Base-by-base conservation (phyloP, 1,139 yeast species). In the Saccharomycopsis hybrid region DNA sequence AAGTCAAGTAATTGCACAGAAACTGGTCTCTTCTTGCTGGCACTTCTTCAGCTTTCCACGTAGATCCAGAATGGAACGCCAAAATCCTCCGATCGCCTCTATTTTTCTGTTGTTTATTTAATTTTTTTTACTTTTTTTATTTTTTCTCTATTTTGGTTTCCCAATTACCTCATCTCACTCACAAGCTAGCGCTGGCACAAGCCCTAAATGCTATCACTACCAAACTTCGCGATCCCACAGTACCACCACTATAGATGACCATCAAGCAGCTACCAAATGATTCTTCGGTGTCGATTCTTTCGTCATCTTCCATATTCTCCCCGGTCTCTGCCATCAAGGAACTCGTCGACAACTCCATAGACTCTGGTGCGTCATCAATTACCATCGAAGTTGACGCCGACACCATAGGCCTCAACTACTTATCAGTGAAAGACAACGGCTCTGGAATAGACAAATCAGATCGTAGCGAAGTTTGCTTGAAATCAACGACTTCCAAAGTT, bases 351-450 rank as follows among this genome's bases (percentile, higher is more conserved):
- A 86, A 86, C 65, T 69, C 86, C 32, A 63, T 85, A 0, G 95
- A 86, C 60, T 80, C 94, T 0, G 69, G 71, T 0, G 76, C 88
- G 9, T 62, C 71, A 1, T 62, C 66, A 5, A 71, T 88, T 3
- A 70, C 65, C 11, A 69, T 87, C 9, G 70, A 73, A 35, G 67
- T 82, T 5, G 85, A 83, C 60, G 73, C 76, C n/a, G 71, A 73
- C 1, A 66, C 77, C 0, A 70, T 77, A 27, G 87, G 85, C 1
- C 64, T 79, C 52, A 68, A 74, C 41, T 65, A 77, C 52, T 67
- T 85, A 1, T 71, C 70, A 40, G 77, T 85, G 3, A 66, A 70
- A 13, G 96, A 88, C 62, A 76, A 85, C 61, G 96, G 96, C 0
- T 29, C 56, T 2, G 96, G 96, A 0, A 77, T 87, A 8, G 55